These are phyloP conservation scores for Streptanthus diversifolius DNA, from an alignment of 345 rosid genomes.

Conservation along the genomic window DNA sequence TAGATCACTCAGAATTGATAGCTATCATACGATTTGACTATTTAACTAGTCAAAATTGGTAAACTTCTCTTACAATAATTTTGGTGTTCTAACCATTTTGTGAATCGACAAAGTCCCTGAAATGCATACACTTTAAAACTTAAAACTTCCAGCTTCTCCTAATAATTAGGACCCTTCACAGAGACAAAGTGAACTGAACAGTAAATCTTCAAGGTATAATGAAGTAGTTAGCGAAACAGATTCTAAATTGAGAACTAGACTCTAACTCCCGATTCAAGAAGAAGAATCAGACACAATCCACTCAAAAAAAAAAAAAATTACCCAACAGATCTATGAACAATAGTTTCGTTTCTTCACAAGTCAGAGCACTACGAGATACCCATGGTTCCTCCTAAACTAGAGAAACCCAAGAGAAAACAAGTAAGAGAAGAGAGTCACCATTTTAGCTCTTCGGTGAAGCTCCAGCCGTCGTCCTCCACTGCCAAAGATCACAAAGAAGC, in stretches of 20 bases:
- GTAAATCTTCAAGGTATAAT: not conserved
- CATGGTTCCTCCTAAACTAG: not conserved
- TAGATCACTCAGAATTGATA: no score
- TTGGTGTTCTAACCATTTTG: not conserved
- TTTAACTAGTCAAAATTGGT: not conserved
- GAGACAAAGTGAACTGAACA: not conserved
- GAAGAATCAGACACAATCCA: not conserved
- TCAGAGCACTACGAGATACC: not conserved
- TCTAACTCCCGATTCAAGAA: not conserved
- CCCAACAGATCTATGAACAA: slow-evolving; percentile 3
- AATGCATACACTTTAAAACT: no score
- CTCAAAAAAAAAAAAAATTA: not conserved
- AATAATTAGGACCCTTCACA: no score
- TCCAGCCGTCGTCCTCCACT: slow-evolving; percentile 20
- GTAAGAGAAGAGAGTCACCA: slow-evolving; percentile 13
- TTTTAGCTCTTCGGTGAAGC: slow-evolving; percentile 28
- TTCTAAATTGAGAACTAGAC: not conserved
- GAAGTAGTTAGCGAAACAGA: not conserved
- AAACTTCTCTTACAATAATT: not conserved
- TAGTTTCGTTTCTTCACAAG: not conserved
- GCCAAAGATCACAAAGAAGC: not conserved
- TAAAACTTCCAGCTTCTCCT: no score
- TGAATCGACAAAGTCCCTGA: no score
- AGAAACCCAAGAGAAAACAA: not conserved
- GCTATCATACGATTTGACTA: not conserved